Evolutionary conservation across 345 rosid species (phyloP), one percentile per base, ranked within the genome.

Genomic region (Heritiera fomes): DNA sequence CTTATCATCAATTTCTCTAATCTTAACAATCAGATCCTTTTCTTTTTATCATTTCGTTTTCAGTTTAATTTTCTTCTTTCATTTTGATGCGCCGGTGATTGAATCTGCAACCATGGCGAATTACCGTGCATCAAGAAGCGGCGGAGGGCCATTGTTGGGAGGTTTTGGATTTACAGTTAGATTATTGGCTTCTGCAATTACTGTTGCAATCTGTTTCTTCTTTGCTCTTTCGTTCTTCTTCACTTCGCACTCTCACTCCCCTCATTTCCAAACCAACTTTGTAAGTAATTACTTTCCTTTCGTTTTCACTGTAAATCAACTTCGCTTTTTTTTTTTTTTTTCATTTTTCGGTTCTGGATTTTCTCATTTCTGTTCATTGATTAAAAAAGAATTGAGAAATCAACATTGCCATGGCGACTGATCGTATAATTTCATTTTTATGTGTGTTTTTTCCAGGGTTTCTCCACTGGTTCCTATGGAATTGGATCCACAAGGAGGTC

Each of bases 401-500:
- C 11, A 28, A 70, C 7, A 13, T 70, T 70, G 56, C 41, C 23
- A 12, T 55, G 56, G 18, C 47, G 58, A 47, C 41, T 70, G 58
- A 75, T 66, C 15, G 52, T 46, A 18, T 18, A 11, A 7, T 10
- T 18, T 40, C 4, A 60, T 50, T 50, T 41, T 34, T 73, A 0
- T 49, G 0, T 32, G 34, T 71, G 15, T 71, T 60, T 64, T 17
- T 87, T 23, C 28, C 28, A 91, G 97, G 91, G 86, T 80, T 74
- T 83, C 32, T 77, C 60, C 63, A 67, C 83, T 8, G 86, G 71
- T 55, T 50, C 85, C 2, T 76, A 80, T 71, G 89, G 91, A 73
- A 75, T 87, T 34, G 94, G 91, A 86, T 88, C 89, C 62, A 80
- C 80, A 8, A 82, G 98, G 77, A 90, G 99, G 82, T 90, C 94